A percentile compares a stretch with the other conserved stretches of the same genome.
These are phyloP conservation scores for Podaxis sp. DNA, from an alignment of 768 basidiomycete species.

Conservation along the genomic window DNA sequence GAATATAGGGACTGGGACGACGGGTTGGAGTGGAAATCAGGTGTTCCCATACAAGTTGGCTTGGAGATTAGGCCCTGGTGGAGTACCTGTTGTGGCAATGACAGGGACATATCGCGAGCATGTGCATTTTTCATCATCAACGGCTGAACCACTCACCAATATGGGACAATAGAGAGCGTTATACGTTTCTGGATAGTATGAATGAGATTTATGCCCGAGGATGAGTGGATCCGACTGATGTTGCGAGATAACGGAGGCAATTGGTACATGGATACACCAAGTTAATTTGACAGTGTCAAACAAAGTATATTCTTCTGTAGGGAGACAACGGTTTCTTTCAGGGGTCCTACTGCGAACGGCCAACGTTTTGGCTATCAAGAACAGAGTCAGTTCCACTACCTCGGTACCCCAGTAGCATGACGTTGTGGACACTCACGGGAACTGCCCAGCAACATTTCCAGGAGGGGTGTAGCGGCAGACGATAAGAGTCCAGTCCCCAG, in stretches of 20 bases:
- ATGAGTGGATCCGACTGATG: not conserved
- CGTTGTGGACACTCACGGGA: conserved; percentile 17
- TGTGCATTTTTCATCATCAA: too few relatives aligned
- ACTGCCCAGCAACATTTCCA: conserved; percentile 25
- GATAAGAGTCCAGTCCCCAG: conserved; percentile 21
- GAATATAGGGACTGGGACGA: too few relatives aligned
- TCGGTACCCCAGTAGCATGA: too few relatives aligned
- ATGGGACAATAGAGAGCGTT: too few relatives aligned
- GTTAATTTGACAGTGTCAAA: not conserved
- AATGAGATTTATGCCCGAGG: too few relatives aligned
- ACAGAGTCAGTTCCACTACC: not conserved
- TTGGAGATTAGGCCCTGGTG: too few relatives aligned
- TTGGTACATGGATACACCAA: not conserved
- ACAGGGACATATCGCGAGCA: too few relatives aligned
- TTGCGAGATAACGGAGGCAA: not conserved
- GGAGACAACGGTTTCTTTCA: not conserved
- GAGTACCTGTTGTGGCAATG: too few relatives aligned
- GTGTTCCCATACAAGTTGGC: too few relatives aligned
- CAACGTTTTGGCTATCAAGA: conserved; percentile 16
- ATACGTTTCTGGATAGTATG: too few relatives aligned
- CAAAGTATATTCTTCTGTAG: not conserved
- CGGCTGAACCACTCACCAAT: too few relatives aligned
- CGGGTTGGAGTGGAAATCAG: too few relatives aligned
- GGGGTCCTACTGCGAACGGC: conserved; percentile 3
- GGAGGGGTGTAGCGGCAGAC: conserved; percentile 29